phyloP scores from a whole-genome alignment of 2,329 filamentous ascomycete genomes.

The Colletotrichum sp. region DNA sequence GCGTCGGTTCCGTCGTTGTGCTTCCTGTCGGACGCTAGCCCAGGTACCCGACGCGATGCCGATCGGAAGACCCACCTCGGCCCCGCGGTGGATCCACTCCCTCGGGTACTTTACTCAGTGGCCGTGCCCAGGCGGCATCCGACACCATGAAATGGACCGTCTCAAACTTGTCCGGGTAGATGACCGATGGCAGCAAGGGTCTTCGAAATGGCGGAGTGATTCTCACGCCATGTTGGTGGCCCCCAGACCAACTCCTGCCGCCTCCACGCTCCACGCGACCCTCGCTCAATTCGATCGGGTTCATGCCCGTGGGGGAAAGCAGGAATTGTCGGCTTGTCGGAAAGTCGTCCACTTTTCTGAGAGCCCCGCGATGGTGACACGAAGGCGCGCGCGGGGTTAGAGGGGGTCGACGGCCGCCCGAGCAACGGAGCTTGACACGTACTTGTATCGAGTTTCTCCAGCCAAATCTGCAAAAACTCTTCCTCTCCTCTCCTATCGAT shows the following conservation, averaged over 20 bases:
- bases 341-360: background rate
- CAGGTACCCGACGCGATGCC: slow-evolving; percentile 4
- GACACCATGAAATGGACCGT: background rate
- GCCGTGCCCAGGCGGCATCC: background rate
- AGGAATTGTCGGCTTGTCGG: slow-evolving; percentile 8
- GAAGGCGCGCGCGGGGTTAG: background rate
- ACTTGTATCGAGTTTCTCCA: background rate
- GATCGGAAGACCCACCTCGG: slow-evolving; percentile 7
- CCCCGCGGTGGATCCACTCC: background rate
- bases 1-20: background rate
- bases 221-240: background rate
- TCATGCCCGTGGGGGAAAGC: background rate
- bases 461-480: background rate
- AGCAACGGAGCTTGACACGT: background rate
- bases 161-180: background rate
- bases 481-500: background rate
- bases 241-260: background rate
- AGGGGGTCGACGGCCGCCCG: background rate
- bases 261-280: background rate
- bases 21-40: background rate
- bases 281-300: background rate
- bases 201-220: background rate
- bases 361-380: background rate
- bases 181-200: background rate
- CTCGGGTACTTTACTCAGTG: background rate